A percentile compares a stretch with the other conserved stretches of the same genome.
phyloP scores from a whole-genome alignment of 495 filamentous ascomycete species.

The Penicillium ochrochloron region DNA sequence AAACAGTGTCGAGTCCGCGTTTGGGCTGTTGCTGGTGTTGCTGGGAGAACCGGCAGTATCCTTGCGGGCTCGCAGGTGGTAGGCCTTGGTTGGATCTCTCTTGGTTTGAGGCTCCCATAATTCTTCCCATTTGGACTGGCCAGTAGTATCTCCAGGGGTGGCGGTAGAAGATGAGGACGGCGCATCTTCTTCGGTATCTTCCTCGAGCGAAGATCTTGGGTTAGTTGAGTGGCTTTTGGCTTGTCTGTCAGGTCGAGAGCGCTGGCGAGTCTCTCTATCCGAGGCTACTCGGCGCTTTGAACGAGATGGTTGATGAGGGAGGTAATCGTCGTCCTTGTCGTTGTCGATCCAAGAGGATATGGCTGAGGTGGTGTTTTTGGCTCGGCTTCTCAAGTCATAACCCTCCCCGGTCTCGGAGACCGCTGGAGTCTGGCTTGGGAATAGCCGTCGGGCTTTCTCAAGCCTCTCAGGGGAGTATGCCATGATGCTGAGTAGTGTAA shows the following conservation, averaged over 20 bases:
- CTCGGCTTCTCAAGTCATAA: conserved; percentile 15
- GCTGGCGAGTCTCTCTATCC: neutral
- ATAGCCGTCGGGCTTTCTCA: neutral
- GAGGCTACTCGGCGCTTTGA: neutral
- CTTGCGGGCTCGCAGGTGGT: conserved; percentile 2
- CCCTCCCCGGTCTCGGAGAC: neutral
- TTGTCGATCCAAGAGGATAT: conserved; percentile 23
- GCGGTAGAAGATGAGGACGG: neutral
- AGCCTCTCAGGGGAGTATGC: conserved; percentile 3
- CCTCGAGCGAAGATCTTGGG: neutral
- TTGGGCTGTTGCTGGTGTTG: neutral
- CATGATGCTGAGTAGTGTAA: neutral
- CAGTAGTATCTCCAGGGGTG: neutral
- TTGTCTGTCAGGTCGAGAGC: neutral
- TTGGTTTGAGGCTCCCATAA: neutral
- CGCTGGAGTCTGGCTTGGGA: neutral
- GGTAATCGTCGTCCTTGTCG: conserved; percentile 22
- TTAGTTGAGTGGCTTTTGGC: neutral
- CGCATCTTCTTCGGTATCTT: neutral
- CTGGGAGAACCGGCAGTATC: neutral
- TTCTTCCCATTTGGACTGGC: neutral
- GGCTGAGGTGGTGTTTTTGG: neutral
- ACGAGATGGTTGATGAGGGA: neutral
- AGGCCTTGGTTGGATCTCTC: conserved; percentile 7
- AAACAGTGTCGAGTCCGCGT: neutral